A percentile compares a stretch with the other conserved stretches of the same genome.
Conservation (phyloP, 2,329 filamentous ascomycete species). For the Exophiala phaeomuriformis region DNA sequence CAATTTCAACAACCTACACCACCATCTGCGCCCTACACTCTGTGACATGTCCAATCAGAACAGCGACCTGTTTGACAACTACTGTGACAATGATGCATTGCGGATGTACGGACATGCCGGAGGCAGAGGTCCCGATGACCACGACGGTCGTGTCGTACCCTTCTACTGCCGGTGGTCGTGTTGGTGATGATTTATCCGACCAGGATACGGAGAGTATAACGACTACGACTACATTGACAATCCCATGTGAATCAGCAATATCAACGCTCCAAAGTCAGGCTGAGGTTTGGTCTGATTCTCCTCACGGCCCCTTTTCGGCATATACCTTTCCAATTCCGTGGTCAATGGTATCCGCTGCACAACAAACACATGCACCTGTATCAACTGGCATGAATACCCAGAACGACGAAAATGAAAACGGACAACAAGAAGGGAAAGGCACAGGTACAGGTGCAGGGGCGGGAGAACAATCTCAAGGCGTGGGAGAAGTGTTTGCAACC, state of each 20-base stretch:
- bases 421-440: not conserved
- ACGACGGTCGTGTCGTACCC: not conserved
- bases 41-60: slow-evolving; percentile 6
- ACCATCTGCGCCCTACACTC: slow-evolving; percentile 15
- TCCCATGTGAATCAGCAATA: slow-evolving; percentile 16
- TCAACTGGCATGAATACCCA: not conserved
- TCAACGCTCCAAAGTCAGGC: slow-evolving; percentile 4
- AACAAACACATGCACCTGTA: too few species aligned
- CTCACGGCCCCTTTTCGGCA: not conserved
- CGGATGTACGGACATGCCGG: slow-evolving; percentile 19
- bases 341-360: slow-evolving; percentile 2
- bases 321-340: slow-evolving; percentile 16
- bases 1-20: slow-evolving; percentile 21
- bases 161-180: not conserved
- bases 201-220: not conserved
- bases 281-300: slow-evolving; percentile 3
- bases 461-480: not conserved
- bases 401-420: too few species aligned
- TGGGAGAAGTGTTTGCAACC: not conserved
- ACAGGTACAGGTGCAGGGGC: not conserved
- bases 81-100: slow-evolving; percentile 21
- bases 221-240: slow-evolving; percentile 16
- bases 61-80: slow-evolving; percentile 13
- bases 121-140: slow-evolving; percentile 19
- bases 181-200: not conserved